phyloP scores from a whole-genome alignment of 441 rosid genomes.

The Pelargonium fulgidum region DNA sequence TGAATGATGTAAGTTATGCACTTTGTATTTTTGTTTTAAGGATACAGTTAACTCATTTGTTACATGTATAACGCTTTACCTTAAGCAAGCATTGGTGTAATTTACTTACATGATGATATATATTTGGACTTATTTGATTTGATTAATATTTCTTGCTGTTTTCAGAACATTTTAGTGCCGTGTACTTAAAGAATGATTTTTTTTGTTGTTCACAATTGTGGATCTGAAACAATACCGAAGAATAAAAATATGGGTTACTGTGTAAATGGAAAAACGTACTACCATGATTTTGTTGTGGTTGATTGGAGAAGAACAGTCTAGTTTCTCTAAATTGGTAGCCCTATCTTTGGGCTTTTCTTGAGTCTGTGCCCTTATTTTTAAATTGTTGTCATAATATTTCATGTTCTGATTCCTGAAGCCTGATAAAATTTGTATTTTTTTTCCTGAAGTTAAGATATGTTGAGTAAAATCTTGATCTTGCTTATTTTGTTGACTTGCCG shows the following conservation, averaged over 20 bases:
- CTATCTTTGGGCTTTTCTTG: neutral
- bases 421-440: too few relatives aligned
- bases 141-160: neutral
- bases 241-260: too few relatives aligned
- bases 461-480: neutral
- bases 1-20: slow-evolving; percentile 62
- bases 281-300: neutral
- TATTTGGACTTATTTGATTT: too few relatives aligned
- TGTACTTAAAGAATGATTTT: too few relatives aligned
- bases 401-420: too few relatives aligned
- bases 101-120: too few relatives aligned
- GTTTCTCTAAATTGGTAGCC: neutral
- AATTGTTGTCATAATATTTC: too few relatives aligned
- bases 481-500: neutral
- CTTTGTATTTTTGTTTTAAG: neutral
- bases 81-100: too few relatives aligned
- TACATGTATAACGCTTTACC: too few relatives aligned
- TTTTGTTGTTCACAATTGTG: neutral
- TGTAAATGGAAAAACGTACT: too few relatives aligned
- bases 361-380: neutral
- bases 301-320: neutral
- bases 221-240: neutral
- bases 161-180: neutral
- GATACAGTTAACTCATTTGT: too few relatives aligned
- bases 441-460: too few relatives aligned